A percentile compares a stretch with the other conserved stretches of the same genome.
These are phyloP conservation scores for Aspergillaceae sp. DNA, from an alignment of 2,329 filamentous ascomycete genomes.

Conservation along the genomic window DNA sequence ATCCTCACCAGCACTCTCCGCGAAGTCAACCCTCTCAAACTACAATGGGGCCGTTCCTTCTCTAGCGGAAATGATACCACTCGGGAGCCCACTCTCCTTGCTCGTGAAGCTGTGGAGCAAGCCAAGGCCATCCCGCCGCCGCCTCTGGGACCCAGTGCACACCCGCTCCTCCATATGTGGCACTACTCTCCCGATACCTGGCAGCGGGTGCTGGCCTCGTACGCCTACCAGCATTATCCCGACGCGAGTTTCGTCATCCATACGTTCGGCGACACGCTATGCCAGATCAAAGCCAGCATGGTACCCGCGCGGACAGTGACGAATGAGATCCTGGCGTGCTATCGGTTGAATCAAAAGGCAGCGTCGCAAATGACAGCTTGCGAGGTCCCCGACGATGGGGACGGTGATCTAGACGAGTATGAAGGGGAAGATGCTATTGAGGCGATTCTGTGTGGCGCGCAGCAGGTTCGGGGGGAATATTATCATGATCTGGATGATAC, in stretches of 20 bases:
- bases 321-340: conserved; percentile 21
- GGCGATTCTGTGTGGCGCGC: conserved; percentile 14
- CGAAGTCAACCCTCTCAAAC: conserved; percentile 12
- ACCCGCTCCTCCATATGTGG: conserved; percentile 30
- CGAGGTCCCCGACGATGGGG: conserved; percentile 10
- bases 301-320: conserved; percentile 18
- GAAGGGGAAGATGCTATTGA: conserved; percentile 25
- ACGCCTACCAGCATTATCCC: conserved; percentile 20
- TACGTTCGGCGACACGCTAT: conserved; percentile 26
- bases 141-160: conserved; percentile 11
- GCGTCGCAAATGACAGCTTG: conserved; percentile 18
- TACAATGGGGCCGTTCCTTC: conserved; percentile 13
- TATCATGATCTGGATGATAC: conserved; percentile 17
- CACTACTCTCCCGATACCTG: conserved; percentile 23
- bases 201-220: conserved; percentile 31
- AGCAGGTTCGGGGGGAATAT: conserved; percentile 8
- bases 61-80: conserved; percentile 2
- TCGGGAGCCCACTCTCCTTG: conserved; percentile 12
- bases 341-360: conserved; percentile 24
- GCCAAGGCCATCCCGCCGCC: conserved; percentile 25
- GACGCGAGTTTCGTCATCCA: conserved; percentile 19
- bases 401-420: conserved; percentile 14
- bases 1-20: conserved; percentile 12
- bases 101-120: conserved; percentile 20
- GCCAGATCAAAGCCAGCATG: conserved; percentile 22